phyloP scores from a whole-genome alignment of 257 asterid species.

The Ocimum tenuiflorum region DNA sequence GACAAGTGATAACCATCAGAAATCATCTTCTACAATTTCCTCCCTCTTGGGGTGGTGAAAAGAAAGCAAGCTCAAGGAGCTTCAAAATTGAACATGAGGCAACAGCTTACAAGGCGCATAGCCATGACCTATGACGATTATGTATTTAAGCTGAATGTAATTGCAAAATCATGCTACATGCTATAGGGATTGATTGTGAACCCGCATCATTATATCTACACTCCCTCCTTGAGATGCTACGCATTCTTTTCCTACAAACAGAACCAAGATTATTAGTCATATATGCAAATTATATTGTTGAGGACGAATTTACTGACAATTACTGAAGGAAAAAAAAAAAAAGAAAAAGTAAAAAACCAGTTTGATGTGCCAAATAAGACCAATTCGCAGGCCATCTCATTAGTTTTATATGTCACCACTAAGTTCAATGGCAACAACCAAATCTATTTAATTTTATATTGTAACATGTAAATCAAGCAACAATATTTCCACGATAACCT shows the following conservation, averaged over 20 bases:
- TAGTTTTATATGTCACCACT: background rate
- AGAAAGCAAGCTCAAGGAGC: background rate
- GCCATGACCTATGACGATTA: conserved; percentile 13
- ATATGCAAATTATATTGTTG: background rate
- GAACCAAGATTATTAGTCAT: conserved; percentile 9
- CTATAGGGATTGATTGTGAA: background rate
- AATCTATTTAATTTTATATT: background rate
- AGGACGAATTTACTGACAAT: background rate
- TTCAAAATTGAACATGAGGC: conserved; percentile 15
- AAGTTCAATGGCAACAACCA: background rate
- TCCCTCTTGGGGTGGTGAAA: background rate
- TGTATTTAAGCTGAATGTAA: conserved; percentile 15
- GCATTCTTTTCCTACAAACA: conserved; percentile 31
- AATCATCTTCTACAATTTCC: conserved; percentile 25
- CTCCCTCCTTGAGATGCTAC: conserved; percentile 14
- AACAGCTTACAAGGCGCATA: conserved; percentile 20
- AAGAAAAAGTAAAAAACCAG: no score
- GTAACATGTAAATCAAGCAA: background rate
- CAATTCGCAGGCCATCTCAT: background rate
- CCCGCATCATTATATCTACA: conserved; percentile 1
- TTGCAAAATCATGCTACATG: conserved; percentile 18
- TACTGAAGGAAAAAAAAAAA: background rate
- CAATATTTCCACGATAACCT: background rate
- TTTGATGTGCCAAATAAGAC: background rate
- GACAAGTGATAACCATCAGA: conserved; percentile 1